Evolutionary conservation across 495 filamentous ascomycete genomes (phyloP).

Genomic region (Penicillium canescens): DNA sequence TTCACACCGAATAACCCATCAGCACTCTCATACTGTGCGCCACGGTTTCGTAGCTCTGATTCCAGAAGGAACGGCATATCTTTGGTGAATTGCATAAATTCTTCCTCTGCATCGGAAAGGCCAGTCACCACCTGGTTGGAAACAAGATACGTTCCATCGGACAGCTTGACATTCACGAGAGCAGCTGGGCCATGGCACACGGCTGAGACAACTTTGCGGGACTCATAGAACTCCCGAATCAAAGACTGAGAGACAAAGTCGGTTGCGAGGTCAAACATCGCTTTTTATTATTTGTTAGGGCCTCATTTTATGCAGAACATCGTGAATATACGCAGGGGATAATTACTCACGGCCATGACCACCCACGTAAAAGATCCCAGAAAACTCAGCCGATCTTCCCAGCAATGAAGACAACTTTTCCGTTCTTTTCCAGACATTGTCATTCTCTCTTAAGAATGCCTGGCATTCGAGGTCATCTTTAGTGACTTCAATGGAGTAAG

Average conservation of each 20-base stretch:
- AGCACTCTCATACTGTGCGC: constrained; percentile 51
- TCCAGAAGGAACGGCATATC: constrained; percentile 60
- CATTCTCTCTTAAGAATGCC: constrained; percentile 48
- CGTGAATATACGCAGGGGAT: neutral
- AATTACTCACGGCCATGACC: constrained; percentile 60
- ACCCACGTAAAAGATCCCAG: constrained; percentile 63
- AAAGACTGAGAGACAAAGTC: constrained; percentile 46
- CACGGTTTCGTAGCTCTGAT: constrained; percentile 39
- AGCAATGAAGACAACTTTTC: constrained; percentile 32
- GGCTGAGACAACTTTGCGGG: constrained; percentile 55
- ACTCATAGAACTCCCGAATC: constrained; percentile 51
- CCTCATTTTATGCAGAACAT: neutral
- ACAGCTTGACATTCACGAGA: constrained; percentile 51
- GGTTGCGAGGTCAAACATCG: constrained; percentile 61
- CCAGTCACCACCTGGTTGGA: constrained; percentile 53
- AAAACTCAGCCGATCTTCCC: constrained; percentile 54
- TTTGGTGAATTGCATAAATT: constrained; percentile 32
- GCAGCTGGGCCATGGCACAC: constrained; percentile 63
- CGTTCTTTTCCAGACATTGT: constrained; percentile 57
- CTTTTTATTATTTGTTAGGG: constrained; percentile 15
- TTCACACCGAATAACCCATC: constrained; percentile 43
- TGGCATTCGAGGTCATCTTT: constrained; percentile 46
- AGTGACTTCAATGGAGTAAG: constrained; percentile 52
- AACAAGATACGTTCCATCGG: constrained; percentile 44
- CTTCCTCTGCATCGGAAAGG: constrained; percentile 63